Conservation (phyloP, 2,329 filamentous ascomycete species). For the Microsporum ferrugineum region DNA sequence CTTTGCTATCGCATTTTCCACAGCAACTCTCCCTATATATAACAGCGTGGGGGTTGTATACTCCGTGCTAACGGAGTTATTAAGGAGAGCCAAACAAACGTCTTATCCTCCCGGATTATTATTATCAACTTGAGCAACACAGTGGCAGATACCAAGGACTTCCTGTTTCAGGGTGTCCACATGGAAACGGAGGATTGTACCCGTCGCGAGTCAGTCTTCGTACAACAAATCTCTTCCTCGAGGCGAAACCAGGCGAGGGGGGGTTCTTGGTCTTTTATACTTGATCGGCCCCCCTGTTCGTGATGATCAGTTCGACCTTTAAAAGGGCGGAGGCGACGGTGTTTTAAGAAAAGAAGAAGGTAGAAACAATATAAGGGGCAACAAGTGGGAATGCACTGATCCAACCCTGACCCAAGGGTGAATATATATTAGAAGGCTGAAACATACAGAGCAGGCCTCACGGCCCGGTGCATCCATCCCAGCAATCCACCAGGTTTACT, state of each 20-base stretch:
- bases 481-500: background rate
- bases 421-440: background rate
- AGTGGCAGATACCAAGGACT: background rate
- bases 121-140: background rate
- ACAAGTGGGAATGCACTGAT: background rate
- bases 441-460: background rate
- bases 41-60: background rate
- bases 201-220: background rate
- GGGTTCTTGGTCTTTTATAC: background rate
- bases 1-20: background rate
- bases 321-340: background rate
- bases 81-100: background rate
- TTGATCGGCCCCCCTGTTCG: background rate
- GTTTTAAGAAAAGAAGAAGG: background rate
- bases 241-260: background rate
- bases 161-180: background rate
- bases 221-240: background rate
- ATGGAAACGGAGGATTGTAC: slow-evolving; percentile 1
- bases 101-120: background rate
- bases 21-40: background rate
- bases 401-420: background rate
- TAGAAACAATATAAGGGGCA: background rate
- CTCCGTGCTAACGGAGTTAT: background rate
- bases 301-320: background rate
- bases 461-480: background rate